These are phyloP conservation scores for Nakazawaea ernobii DNA, from an alignment of 805 yeast genomes.

Conservation along the genomic window DNA sequence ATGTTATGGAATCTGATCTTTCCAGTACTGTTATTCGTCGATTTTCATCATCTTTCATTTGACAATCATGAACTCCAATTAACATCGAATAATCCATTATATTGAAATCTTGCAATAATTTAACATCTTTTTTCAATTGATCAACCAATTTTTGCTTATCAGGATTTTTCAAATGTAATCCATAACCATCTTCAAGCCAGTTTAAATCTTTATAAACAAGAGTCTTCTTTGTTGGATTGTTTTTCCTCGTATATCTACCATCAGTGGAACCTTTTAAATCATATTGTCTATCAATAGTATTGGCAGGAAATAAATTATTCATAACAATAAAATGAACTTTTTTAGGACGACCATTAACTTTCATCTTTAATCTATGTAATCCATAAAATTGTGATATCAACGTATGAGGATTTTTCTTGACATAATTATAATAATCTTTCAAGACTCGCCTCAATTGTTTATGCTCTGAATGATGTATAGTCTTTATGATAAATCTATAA, in stretches of 20 bases:
- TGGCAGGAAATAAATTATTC: conserved; percentile 96
- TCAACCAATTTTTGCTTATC: conserved; percentile 53
- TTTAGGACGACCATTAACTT: conserved; percentile 40
- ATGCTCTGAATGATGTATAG: conserved; percentile 92
- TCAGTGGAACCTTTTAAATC: conserved; percentile 92
- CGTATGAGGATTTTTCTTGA: conserved; percentile 79
- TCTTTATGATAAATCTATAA: conserved; percentile 89
- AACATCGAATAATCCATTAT: conserved; percentile 95
- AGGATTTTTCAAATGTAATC: conserved; percentile 69
- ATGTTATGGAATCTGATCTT: conserved; percentile 18
- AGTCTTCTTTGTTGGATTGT: conserved; percentile 24
- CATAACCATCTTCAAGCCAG: conserved; percentile 66
- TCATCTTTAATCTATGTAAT: conserved; percentile 83
- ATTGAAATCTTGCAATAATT: conserved; percentile 63
- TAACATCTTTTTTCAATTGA: conserved; percentile 74
- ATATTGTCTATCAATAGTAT: conserved; percentile 76
- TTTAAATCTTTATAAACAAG: conserved; percentile 79
- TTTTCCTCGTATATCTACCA: conserved; percentile 58
- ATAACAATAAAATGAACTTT: conserved; percentile 91
- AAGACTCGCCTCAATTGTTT: conserved; percentile 69
- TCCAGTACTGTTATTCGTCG: conserved; percentile 40
- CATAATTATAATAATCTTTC: conserved; percentile 74
- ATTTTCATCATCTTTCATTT: conserved; percentile 28
- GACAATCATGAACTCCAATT: conserved; percentile 80
- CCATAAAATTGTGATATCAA: conserved; percentile 95